phyloP scores from a whole-genome alignment of 345 rosid species.

The Ricinus communis region DNA sequence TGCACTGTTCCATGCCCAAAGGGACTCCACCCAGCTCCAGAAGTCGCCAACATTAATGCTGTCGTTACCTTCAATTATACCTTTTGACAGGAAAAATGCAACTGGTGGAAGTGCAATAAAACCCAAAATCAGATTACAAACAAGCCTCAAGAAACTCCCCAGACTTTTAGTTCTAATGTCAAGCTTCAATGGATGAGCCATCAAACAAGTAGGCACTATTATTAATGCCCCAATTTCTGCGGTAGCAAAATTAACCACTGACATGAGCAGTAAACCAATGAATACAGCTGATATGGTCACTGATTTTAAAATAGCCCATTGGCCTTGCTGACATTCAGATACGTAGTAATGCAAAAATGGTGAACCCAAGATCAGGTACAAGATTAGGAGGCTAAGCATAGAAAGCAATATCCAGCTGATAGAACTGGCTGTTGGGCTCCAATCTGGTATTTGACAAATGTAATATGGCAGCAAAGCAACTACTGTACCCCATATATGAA shows the following conservation, averaged over 20 bases:
- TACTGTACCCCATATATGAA: conserved; percentile 70
- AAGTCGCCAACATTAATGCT: conserved; percentile 54
- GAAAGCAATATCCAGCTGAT: conserved; percentile 62
- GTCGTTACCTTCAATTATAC: conserved; percentile 43
- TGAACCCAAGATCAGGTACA: conserved; percentile 48
- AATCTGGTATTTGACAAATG: conserved; percentile 54
- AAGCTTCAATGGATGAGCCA: conserved; percentile 64
- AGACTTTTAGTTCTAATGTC: conserved; percentile 43
- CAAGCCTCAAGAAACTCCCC: conserved; percentile 39
- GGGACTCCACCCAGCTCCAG: conserved; percentile 85
- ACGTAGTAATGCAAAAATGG: conserved; percentile 28
- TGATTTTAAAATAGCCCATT: conserved; percentile 77
- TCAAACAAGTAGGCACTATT: conserved; percentile 73
- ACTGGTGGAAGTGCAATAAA: conserved; percentile 63
- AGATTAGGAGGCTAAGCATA: conserved; percentile 44
- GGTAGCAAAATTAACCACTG: conserved; percentile 83
- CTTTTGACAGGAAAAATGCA: conserved; percentile 49
- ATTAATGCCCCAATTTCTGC: conserved; percentile 87
- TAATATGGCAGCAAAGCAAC: conserved; percentile 70
- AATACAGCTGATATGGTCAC: conserved; percentile 72
- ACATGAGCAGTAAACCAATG: conserved; percentile 87
- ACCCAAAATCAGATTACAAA: conserved; percentile 53
- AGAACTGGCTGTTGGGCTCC: conserved; percentile 51
- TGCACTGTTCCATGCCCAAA: conserved; percentile 95
- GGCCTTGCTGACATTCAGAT: conserved; percentile 34